Evolutionary conservation across 2,329 filamentous ascomycete genomes (phyloP), one percentile per base, ranked within the genome.

Genomic region (Lachnellula occidentalis): DNA sequence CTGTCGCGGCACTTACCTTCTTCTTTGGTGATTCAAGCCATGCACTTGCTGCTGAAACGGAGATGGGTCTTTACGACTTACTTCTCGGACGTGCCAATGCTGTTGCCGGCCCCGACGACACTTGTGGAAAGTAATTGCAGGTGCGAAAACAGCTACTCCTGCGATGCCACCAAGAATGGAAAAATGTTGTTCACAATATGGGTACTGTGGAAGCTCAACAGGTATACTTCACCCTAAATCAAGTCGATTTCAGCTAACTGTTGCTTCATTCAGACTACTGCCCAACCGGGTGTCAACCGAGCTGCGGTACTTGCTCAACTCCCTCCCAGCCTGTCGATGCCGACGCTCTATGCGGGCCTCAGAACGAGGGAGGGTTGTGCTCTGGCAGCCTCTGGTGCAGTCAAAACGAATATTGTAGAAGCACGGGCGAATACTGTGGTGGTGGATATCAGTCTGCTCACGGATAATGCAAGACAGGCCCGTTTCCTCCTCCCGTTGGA

Each of bases 121-220:
- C 57, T 14, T 66, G 64, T 31, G 64, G 59, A 31, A 45, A 49
- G 34, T 19, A 7, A 45, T 47, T 15, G 52, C 47, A 7, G 52
- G 50, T 15, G 27, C 17, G 1, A 55, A 59, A 59, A 61, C n/a
- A 56, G 58, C 15, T 60, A 66, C 45, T 61, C 60, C n/a, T 70
- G 67, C 51, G 48, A 48, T 47, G 51, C 59, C 2, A 53, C 48
- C 11, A 48, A 55, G 37, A 63, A 58, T 34, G 27, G 67, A 66
- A 19, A 24, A 58, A 8, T 70, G 68, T 54, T 70, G 68, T 49
- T 68, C 66, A 22, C 54, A 64, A 31, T 64, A 64, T 57, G 64
- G 66, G n/a, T 69, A 62, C 58, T 69, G 67, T 51, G 67, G 67
- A 24, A 55, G 50, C 27, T 53, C 64, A 17, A 34, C 45, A 37